Percentiles rank a stretch among this genome's conserved stretches.
phyloP scores from a whole-genome alignment of 192 early-diverging fungal genomes.

The Phycomyces nitens region DNA sequence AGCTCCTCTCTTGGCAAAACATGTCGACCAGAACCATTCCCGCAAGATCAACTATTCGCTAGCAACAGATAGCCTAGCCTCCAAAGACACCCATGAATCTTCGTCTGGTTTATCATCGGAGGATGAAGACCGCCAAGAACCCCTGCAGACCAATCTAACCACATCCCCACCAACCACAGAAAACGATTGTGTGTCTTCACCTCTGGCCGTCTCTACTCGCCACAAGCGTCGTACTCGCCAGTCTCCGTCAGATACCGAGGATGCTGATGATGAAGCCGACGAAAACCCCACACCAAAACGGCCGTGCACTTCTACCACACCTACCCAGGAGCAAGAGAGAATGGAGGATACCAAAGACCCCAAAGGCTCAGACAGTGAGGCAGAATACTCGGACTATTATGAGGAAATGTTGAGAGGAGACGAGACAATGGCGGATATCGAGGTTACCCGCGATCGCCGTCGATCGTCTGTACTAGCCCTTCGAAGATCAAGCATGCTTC shows the following conservation, averaged over 20 bases:
- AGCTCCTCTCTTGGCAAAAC: constrained; percentile 66
- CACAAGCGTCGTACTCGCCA: no score
- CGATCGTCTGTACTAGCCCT: constrained; percentile 1
- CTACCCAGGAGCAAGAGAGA: no score
- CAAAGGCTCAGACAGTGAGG: constrained; percentile 25
- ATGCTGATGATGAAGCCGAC: no score
- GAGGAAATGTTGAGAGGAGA: constrained; percentile 61
- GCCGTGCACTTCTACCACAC: no score
- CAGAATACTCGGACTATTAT: constrained; percentile 51
- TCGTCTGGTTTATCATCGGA: constrained; percentile 5
- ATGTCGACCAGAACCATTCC: constrained; percentile 64
- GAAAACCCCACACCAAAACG: no score
- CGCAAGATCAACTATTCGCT: constrained; percentile 76
- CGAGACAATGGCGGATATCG: constrained; percentile 14
- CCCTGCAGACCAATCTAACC: no score
- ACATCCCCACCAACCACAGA: no score
- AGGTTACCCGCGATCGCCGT: constrained; percentile 14
- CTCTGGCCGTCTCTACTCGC: no score
- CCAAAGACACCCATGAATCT: not conserved
- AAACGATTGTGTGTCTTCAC: no score
- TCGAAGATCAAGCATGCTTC: not conserved
- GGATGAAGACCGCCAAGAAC: not conserved
- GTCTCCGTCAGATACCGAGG: no score
- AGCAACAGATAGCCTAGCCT: constrained; percentile 31
- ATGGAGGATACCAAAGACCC: no score